Evolutionary conservation across 164 flowering plant species (phyloP).

Genomic region (Vitis rupestris): DNA sequence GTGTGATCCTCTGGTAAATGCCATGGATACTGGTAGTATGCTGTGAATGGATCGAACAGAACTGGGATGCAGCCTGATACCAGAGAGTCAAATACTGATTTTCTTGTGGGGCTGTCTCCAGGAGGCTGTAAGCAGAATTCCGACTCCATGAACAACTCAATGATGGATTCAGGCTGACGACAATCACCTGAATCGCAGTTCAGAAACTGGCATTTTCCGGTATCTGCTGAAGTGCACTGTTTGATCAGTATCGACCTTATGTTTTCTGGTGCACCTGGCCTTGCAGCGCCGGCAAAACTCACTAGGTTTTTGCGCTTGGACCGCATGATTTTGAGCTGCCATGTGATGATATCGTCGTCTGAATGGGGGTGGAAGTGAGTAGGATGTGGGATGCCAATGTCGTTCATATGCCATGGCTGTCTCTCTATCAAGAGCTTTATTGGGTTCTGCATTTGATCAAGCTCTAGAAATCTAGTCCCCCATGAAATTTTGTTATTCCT

Average conservation of each 20-base stretch:
- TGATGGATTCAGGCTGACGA: conserved; percentile 36
- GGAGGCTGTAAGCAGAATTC: conserved; percentile 89
- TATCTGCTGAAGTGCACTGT: conserved; percentile 41
- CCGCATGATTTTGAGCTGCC: conserved; percentile 48
- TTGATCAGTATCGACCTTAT: conserved; percentile 56
- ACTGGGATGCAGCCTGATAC: conserved; percentile 90
- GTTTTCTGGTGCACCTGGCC: conserved; percentile 46
- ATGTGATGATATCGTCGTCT: conserved; percentile 50
- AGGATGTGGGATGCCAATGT: conserved; percentile 79
- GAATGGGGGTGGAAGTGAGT: conserved; percentile 75
- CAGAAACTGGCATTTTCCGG: conserved; percentile 40
- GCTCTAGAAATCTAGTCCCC: conserved; percentile 63
- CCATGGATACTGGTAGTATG: conserved; percentile 86
- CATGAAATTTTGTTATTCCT: conserved; percentile 30
- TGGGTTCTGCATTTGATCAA: conserved; percentile 60
- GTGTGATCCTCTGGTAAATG: conserved; percentile 66
- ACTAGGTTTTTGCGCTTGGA: conserved; percentile 39
- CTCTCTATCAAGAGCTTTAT: conserved; percentile 70
- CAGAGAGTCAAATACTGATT: conserved; percentile 77
- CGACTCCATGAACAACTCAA: conserved; percentile 59
- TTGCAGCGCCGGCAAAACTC: conserved; percentile 67
- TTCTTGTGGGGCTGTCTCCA: conserved; percentile 81
- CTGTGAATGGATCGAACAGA: conserved; percentile 70
- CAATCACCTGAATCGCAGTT: conserved; percentile 50
- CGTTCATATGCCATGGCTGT: conserved; percentile 73